These are phyloP conservation scores for Plectranthus barbatus DNA, from an alignment of 257 asterid genomes.

Conservation along the genomic window DNA sequence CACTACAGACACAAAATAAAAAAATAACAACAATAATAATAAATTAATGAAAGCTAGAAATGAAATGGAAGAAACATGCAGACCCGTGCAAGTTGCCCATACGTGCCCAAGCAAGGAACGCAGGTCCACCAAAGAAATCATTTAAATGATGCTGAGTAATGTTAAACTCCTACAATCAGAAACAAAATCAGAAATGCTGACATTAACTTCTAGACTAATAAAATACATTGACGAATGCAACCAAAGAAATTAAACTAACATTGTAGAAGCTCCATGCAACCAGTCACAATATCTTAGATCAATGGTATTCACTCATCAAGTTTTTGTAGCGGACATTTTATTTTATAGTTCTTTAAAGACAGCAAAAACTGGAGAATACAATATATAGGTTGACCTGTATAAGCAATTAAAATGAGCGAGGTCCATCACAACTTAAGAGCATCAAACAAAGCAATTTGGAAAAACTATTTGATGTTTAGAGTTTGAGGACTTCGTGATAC, in stretches of 20 bases:
- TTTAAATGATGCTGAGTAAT: constrained; percentile 52
- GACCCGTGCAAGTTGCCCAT: constrained; percentile 96
- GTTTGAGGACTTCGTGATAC: not conserved
- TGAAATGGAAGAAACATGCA: constrained; percentile 12
- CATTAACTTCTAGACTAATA: constrained; percentile 9
- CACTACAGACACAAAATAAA: not conserved
- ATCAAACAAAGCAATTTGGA: not conserved
- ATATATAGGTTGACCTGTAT: not conserved
- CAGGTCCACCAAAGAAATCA: constrained; percentile 96
- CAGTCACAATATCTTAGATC: not conserved
- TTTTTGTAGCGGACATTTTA: not conserved
- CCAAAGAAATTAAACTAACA: not conserved
- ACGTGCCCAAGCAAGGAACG: constrained; percentile 99
- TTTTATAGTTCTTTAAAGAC: not conserved
- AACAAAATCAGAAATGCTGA: constrained; percentile 14
- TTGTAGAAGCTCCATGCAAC: constrained; percentile 1
- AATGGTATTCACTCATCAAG: constrained; percentile 10
- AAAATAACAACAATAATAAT: not conserved
- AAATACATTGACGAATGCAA: not conserved
- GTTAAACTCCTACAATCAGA: constrained; percentile 56
- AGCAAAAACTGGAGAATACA: not conserved
- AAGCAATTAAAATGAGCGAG: not conserved
- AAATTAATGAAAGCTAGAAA: not conserved
- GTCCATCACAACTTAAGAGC: not conserved
- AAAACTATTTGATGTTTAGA: not conserved